Evolutionary conservation across 2,329 filamentous ascomycete genomes (phyloP).

Genomic region (Colletotrichum chrysophilum): DNA sequence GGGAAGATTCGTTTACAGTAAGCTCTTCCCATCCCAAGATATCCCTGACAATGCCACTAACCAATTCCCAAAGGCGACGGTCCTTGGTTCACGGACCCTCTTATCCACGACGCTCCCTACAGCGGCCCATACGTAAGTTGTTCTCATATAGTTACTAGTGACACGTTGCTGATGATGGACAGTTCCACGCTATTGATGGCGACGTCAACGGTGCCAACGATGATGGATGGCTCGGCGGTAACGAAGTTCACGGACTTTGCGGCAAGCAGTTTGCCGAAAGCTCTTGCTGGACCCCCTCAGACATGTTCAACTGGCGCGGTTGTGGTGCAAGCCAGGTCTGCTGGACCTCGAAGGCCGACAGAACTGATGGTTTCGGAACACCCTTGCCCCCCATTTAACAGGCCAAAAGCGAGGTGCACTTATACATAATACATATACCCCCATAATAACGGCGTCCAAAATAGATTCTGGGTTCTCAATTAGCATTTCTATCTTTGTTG

Average conservation of each 20-base stretch:
- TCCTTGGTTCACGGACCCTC: not conserved
- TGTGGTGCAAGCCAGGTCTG: not conserved
- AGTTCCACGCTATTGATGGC: not conserved
- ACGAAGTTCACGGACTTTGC: not conserved
- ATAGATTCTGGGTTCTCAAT: not conserved
- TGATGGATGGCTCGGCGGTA: not conserved
- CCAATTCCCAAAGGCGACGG: not conserved
- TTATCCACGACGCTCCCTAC: not conserved
- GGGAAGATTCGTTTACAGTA: not conserved
- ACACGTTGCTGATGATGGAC: not conserved
- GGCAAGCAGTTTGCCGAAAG: not conserved
- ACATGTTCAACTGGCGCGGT: not conserved
- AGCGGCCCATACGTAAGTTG: not conserved
- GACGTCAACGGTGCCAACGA: not conserved
- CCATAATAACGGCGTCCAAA: not conserved
- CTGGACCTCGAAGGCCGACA: not conserved
- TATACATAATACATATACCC: not conserved
- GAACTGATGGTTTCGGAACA: not conserved
- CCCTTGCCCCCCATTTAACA: not conserved
- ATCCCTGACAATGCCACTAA: accelerated
- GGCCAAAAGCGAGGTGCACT: not conserved
- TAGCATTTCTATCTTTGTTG: not conserved
- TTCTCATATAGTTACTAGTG: accelerated
- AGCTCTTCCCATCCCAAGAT: accelerated
- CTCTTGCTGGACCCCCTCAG: not conserved